phyloP scores from a whole-genome alignment of 2,329 filamentous ascomycete species.

The Colletotrichum costaricense region DNA sequence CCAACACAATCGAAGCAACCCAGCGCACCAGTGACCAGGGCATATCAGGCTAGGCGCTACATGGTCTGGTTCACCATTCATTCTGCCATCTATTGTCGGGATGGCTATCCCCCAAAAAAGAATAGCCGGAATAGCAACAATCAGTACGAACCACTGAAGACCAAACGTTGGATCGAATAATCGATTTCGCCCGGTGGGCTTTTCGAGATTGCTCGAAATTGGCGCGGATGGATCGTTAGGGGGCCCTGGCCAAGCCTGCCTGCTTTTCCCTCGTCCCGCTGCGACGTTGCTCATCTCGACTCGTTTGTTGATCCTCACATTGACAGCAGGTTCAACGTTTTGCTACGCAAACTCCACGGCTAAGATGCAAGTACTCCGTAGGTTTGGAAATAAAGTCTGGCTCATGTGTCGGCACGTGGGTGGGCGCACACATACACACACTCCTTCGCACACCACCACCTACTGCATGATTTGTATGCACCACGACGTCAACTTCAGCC shows the following conservation, averaged over 20 bases:
- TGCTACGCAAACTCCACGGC: neutral
- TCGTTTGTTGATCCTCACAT: conserved; percentile 33
- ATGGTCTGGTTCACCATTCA: neutral
- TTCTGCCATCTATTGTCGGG: neutral
- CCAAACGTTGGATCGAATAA: conserved; percentile 11
- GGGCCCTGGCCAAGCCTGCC: neutral
- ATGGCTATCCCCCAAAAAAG: neutral
- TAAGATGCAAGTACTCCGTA: neutral
- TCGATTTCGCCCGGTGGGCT: neutral
- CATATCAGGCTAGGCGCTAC: neutral
- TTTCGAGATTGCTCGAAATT: conserved; percentile 34
- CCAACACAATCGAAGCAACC: neutral
- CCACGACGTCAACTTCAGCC: neutral
- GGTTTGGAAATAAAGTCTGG: neutral
- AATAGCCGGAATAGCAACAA: neutral
- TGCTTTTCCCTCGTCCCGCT: conserved; percentile 11
- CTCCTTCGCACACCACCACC: neutral
- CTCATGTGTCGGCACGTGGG: neutral
- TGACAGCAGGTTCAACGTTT: neutral
- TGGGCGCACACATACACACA: neutral
- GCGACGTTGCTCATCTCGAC: conserved; percentile 31
- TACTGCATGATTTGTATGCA: neutral
- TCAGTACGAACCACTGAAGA: neutral
- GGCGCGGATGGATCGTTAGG: neutral
- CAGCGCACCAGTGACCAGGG: neutral